A percentile compares a stretch with the other conserved stretches of the same genome.
phyloP scores from a whole-genome alignment of 495 filamentous ascomycete species.

The Aspergillus heteromorphus region DNA sequence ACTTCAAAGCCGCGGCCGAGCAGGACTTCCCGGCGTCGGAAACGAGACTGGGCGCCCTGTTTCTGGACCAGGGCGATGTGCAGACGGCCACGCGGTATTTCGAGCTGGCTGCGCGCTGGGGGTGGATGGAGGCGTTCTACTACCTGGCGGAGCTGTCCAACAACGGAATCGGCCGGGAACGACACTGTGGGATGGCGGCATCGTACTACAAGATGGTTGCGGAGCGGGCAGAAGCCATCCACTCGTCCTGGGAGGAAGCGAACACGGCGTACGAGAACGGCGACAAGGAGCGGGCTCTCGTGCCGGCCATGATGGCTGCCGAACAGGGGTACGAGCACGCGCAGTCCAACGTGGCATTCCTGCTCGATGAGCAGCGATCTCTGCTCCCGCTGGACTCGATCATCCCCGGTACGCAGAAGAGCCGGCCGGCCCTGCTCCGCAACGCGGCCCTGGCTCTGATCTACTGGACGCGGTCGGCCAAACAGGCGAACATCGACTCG shows the following conservation, averaged over 20 bases:
- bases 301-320: constrained; percentile 84
- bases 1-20: constrained; percentile 76
- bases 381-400: constrained; percentile 47
- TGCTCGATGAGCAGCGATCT: constrained; percentile 78
- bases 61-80: constrained; percentile 83
- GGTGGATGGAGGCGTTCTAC: constrained; percentile 89
- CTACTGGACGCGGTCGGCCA: constrained; percentile 94
- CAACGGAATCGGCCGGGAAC: constrained; percentile 72
- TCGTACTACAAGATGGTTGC: constrained; percentile 93
- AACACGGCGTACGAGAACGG: constrained; percentile 78
- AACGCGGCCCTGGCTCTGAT: constrained; percentile 79
- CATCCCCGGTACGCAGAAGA: constrained; percentile 35
- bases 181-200: constrained; percentile 73
- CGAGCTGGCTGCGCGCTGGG: constrained; percentile 83
- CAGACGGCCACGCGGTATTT: constrained; percentile 78
- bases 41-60: constrained; percentile 76
- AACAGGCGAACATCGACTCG: constrained; percentile 89
- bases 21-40: constrained; percentile 81
- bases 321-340: constrained; percentile 93
- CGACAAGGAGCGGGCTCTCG: constrained; percentile 78
- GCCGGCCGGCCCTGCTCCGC: constrained; percentile 48
- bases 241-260: constrained; percentile 80
- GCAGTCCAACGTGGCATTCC: constrained; percentile 89
- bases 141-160: constrained; percentile 89
- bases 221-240: constrained; percentile 78